A percentile compares a stretch with the other conserved stretches of the same genome.
phyloP scores from a whole-genome alignment of 768 basidiomycete genomes.

The Strobilomyces dryophilus region DNA sequence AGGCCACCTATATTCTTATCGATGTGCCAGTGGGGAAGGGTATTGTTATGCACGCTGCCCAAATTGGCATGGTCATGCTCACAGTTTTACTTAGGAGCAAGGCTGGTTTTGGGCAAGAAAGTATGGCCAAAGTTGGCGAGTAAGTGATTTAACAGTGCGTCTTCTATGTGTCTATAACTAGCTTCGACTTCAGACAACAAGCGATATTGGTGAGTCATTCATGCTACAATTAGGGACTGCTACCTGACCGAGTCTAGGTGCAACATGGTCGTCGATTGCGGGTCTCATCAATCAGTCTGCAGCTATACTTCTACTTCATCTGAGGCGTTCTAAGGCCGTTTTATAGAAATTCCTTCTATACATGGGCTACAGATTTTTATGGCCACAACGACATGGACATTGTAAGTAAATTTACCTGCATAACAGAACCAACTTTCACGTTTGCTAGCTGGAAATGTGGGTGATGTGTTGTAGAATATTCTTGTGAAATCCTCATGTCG shows the following conservation, averaged over 20 bases:
- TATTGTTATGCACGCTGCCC: constrained; percentile 26
- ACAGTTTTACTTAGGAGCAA: constrained; percentile 41
- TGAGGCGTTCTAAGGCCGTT: background rate
- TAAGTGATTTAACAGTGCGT: constrained; percentile 24
- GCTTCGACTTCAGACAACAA: constrained; percentile 39
- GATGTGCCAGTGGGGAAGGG: constrained; percentile 66
- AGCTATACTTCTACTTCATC: background rate
- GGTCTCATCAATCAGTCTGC: constrained; percentile 52
- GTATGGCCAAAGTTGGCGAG: constrained; percentile 66
- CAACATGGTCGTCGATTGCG: constrained; percentile 48
- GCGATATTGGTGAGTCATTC: constrained; percentile 39
- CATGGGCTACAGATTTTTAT: constrained; percentile 62
- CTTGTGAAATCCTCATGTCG: background rate
- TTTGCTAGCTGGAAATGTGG: constrained; percentile 51
- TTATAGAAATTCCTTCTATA: constrained; percentile 60
- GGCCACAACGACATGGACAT: constrained; percentile 70
- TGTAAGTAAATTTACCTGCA: constrained; percentile 31
- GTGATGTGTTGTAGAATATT: constrained; percentile 8
- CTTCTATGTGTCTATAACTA: background rate
- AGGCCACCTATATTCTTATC: constrained; percentile 57
- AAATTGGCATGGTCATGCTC: background rate
- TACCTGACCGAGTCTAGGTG: constrained; percentile 26
- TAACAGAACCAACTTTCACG: background rate
- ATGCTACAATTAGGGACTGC: background rate
- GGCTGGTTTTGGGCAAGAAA: constrained; percentile 60